phyloP scores from a whole-genome alignment of 169 alveolate genomes.

The Plasmodium malariae region DNA sequence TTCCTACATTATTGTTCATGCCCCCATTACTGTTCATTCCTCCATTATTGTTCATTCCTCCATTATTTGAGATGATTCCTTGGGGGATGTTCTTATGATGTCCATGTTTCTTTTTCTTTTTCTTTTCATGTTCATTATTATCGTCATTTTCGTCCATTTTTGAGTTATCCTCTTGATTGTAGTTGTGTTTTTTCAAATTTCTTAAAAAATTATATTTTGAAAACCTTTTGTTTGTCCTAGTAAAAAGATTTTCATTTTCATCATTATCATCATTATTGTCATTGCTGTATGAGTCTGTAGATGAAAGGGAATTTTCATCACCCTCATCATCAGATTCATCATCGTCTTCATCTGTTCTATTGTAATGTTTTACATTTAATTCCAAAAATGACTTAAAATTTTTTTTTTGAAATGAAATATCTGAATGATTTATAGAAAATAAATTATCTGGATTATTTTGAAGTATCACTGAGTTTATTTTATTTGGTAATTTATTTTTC shows the following conservation, averaged over 20 bases:
- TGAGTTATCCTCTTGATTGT: neutral
- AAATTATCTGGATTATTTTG: slow-evolving; percentile 3
- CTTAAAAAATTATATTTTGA: slow-evolving; percentile 10
- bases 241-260: neutral
- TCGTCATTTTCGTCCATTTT: neutral
- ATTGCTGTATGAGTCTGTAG: neutral
- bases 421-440: neutral
- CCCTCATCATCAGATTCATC: slow-evolving; percentile 8
- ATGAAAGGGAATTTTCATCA: neutral
- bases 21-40: neutral
- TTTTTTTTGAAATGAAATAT: slow-evolving; percentile 9
- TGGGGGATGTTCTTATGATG: slow-evolving; percentile 27
- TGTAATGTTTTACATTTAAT: slow-evolving; percentile 9
- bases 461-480: neutral
- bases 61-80: slow-evolving; percentile 17
- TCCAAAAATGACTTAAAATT: slow-evolving; percentile 23
- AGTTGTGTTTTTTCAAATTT: neutral
- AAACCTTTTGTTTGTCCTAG: neutral
- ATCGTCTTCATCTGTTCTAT: slow-evolving; percentile 6
- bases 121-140: slow-evolving; percentile 1
- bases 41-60: neutral
- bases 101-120: slow-evolving; percentile 21
- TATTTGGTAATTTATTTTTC: slow-evolving; percentile 13
- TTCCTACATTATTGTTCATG: neutral
- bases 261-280: slow-evolving; percentile 16